phyloP scores from a whole-genome alignment of 129 eudicot genomes.

The Pulicaria dysenterica region DNA sequence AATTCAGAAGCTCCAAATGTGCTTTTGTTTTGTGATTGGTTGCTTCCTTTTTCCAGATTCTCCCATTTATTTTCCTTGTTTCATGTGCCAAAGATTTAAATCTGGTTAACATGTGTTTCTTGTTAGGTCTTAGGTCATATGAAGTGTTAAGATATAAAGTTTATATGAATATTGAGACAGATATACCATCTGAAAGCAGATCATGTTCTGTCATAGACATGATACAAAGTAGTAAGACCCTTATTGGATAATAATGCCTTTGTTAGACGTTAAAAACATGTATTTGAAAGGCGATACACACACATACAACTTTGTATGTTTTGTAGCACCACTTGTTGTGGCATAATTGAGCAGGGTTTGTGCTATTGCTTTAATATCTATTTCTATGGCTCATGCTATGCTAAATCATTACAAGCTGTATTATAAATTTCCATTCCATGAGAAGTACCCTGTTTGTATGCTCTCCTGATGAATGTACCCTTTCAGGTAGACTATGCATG shows the following conservation, averaged over 20 bases:
- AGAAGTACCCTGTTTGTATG: not conserved
- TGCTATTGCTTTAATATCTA: not conserved
- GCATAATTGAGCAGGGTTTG: not conserved
- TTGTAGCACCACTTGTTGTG: not conserved
- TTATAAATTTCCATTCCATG: not conserved
- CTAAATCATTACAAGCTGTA: constrained; percentile 4
- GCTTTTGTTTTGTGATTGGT: too few species aligned
- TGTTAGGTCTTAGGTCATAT: not conserved
- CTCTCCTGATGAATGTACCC: not conserved
- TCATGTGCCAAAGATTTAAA: too few species aligned
- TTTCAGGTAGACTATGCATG: constrained; percentile 43
- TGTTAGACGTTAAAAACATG: too few species aligned
- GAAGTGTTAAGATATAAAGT: not conserved
- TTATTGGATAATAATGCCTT: too few species aligned
- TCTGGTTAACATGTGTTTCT: not conserved
- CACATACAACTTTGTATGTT: not conserved
- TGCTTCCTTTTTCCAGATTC: not conserved
- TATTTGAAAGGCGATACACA: too few species aligned
- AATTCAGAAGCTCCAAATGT: too few species aligned
- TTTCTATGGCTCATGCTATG: not conserved
- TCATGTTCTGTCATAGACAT: not conserved
- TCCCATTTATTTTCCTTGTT: not conserved
- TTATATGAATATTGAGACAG: too few species aligned
- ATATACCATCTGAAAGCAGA: not conserved
- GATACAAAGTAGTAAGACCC: not conserved